Evolutionary conservation across 176 grass and related monocot species (phyloP).

Genomic region (Poa pratensis): DNA sequence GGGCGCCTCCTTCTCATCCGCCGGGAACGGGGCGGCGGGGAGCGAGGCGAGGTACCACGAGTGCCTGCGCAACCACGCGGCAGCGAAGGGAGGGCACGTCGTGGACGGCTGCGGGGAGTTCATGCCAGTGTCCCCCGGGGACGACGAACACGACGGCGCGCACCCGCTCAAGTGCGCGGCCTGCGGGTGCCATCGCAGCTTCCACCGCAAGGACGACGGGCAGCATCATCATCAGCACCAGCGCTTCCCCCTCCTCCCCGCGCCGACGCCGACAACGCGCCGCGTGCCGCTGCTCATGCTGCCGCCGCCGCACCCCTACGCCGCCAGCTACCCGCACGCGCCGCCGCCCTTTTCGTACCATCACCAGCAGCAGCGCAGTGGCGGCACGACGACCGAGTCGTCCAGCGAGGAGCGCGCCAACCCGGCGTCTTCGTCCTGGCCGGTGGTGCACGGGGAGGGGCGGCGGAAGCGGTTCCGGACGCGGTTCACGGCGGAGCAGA

Average conservation of each 20-base stretch:
- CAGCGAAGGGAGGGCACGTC: conserved; percentile 56
- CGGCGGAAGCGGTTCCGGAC: conserved; percentile 74
- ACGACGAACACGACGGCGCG: not conserved
- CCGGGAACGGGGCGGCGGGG: not conserved
- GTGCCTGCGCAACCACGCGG: conserved; percentile 80
- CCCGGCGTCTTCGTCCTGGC: too few relatives aligned
- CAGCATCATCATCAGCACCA: not conserved
- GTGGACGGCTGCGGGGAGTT: conserved; percentile 86
- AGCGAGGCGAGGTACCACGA: conserved; percentile 48
- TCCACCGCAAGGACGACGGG: conserved; percentile 68
- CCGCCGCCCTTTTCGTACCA: conserved; percentile 38
- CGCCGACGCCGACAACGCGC: not conserved
- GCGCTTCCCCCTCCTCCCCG: conserved; percentile 11
- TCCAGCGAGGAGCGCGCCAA: conserved; percentile 59
- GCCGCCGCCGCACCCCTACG: conserved; percentile 19
- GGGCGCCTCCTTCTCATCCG: not conserved
- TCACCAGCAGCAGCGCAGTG: conserved; percentile 31
- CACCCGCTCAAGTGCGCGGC: conserved; percentile 62
- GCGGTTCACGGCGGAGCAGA: conserved; percentile 74
- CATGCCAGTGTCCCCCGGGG: conserved; percentile 41
- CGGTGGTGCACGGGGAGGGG: not conserved
- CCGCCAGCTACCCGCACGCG: conserved; percentile 13
- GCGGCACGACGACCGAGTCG: conserved; percentile 69
- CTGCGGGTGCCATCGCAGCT: conserved; percentile 83
- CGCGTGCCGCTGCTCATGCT: conserved; percentile 42